Evolutionary conservation across 2,329 filamentous ascomycete species (phyloP).

Genomic region (Claviceps purpurea): DNA sequence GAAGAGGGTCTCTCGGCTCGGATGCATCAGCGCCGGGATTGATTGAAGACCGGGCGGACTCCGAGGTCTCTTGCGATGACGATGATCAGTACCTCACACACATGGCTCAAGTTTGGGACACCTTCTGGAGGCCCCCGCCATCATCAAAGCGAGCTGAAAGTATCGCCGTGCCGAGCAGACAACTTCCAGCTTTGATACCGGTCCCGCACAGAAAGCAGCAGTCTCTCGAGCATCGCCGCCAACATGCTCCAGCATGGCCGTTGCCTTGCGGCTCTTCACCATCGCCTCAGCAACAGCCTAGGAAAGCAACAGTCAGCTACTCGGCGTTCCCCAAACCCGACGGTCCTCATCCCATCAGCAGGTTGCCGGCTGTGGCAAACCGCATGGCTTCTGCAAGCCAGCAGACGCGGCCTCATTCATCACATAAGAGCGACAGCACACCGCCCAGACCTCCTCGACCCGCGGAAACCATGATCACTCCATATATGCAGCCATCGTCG

Average conservation of each 20-base stretch:
- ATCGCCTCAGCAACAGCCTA: conserved; percentile 2
- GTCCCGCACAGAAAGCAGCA: conserved; percentile 12
- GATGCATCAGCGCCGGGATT: conserved; percentile 33
- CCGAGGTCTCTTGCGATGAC: conserved; percentile 36
- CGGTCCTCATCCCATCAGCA: conserved; percentile 1
- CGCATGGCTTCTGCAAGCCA: not conserved
- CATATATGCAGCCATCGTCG: conserved; percentile 9
- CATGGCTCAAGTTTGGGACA: conserved; percentile 35
- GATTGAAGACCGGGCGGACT: conserved; percentile 37
- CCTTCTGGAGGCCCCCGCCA: conserved; percentile 26
- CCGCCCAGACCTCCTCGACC: conserved; percentile 18
- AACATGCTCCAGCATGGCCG: conserved; percentile 14
- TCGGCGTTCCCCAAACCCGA: conserved; percentile 28
- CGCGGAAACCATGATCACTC: conserved; percentile 13
- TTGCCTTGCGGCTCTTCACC: conserved; percentile 10
- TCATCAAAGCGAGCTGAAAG: conserved; percentile 3
- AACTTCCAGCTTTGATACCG: conserved; percentile 19
- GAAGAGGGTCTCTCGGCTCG: conserved; percentile 24
- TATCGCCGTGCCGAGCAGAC: conserved; percentile 12
- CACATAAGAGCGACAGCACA: conserved; percentile 1
- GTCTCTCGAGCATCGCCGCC: conserved; percentile 3
- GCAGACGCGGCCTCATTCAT: not conserved
- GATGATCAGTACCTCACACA: conserved; percentile 35
- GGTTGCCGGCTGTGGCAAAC: not conserved
- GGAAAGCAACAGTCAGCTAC: conserved; percentile 20